phyloP scores from a whole-genome alignment of 2,329 filamentous ascomycete species.

The Ascochyta rabiei region DNA sequence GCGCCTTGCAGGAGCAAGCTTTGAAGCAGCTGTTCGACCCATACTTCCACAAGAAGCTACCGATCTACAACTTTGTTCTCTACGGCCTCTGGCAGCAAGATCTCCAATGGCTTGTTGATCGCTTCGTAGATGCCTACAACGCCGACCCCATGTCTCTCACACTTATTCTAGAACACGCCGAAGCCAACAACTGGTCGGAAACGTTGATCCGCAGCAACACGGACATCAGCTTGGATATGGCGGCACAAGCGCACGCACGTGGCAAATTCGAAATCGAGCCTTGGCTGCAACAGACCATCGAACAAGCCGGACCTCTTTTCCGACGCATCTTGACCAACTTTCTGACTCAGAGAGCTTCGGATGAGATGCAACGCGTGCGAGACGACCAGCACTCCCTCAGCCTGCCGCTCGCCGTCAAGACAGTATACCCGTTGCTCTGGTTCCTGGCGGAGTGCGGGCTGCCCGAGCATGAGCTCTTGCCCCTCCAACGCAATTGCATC shows the following conservation, averaged over 20 bases:
- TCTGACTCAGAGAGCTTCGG: constrained; percentile 79
- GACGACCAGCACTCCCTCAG: constrained; percentile 70
- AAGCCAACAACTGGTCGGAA: constrained; percentile 83
- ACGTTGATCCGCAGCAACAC: constrained; percentile 78
- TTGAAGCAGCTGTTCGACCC: constrained; percentile 79
- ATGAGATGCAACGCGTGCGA: constrained; percentile 77
- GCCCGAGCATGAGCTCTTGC: constrained; percentile 73
- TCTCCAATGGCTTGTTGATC: constrained; percentile 80
- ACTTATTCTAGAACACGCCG: constrained; percentile 77
- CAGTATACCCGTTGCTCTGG: constrained; percentile 78
- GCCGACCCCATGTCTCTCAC: constrained; percentile 70
- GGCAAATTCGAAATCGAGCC: constrained; percentile 78
- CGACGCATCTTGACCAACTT: constrained; percentile 78
- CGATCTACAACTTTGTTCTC: constrained; percentile 84
- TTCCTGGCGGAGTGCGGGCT: constrained; percentile 67
- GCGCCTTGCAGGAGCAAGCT: constrained; percentile 74
- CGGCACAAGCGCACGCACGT: constrained; percentile 81
- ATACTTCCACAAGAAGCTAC: constrained; percentile 79
- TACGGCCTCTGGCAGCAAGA: constrained; percentile 93
- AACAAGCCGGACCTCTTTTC: constrained; percentile 69
- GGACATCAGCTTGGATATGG: constrained; percentile 85
- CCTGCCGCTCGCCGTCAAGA: constrained; percentile 81
- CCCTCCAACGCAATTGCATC: constrained; percentile 85
- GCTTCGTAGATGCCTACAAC: constrained; percentile 78
- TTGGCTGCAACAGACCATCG: constrained; percentile 75